Evolutionary conservation across 2,329 filamentous ascomycete genomes (phyloP), one percentile per base, ranked within the genome.

Genomic region (Grosmannia clavigera): DNA sequence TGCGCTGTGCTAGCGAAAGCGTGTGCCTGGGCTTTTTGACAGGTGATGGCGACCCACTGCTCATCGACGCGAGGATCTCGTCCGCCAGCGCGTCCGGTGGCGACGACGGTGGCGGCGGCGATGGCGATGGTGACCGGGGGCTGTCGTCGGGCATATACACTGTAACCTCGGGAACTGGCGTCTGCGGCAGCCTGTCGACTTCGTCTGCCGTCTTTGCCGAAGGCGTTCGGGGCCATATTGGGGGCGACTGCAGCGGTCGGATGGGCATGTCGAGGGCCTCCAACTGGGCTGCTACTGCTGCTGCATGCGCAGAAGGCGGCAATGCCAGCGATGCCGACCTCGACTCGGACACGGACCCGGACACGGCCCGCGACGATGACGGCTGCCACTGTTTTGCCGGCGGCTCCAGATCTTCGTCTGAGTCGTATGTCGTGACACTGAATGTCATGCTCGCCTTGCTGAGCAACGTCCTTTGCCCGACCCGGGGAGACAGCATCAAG

Each of bases 1-100:
- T 95, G 55, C 91, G 86, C 68, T 95, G 90, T 4, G 86, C 81
- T 0, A 94, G 78, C 0, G 86, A 85, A 10, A 86, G 72, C 0
- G 78, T 79, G 57, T 82, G 81, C 0, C 81, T 72, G 65, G 82
- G 84, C 61, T 75, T 79, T 65, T 83, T 85, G 52, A 73, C 68
- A 0, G 83, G 83, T 0, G 83, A 85, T 0, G 82, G 81, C 1
- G 82, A 83, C 0, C 76, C 74, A 54, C 76, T 75, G 29, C 77
- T 72, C 68, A 84, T 79, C 0, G 78, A 80, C 14, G 77, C 76
- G 5, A 84, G 69, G 51, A 84, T 84, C 50, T 79, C 73, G 60
- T 84, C 78, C 1, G 81, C 81, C 62, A 79, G 67, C n/a, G 74
- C 72, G 60, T 82, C 77, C 0, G 76, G 78, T 0, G 77, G 76